Base-by-base conservation (phyloP, 768 basidiomycete species). In the Dendrothele bispora region DNA sequence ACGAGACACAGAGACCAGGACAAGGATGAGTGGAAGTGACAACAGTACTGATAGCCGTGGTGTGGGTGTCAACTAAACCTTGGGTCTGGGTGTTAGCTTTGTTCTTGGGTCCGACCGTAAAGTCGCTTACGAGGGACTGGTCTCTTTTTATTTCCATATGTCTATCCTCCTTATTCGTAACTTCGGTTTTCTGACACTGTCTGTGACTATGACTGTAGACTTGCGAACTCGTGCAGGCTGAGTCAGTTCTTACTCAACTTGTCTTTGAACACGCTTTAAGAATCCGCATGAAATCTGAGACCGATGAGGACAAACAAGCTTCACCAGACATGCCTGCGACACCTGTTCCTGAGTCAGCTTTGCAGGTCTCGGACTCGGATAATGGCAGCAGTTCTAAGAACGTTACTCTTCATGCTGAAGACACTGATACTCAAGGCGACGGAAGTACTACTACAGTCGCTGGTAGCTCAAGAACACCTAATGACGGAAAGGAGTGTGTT, bases 71-170 rank as follows among this genome's bases (percentile, higher is more conserved):
- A 6, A 62, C 84, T 25, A 74, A 75, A 28, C 87, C 87, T 1
- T 87, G 86, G 79, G 76, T 88, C 6, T 89, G 78, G 77, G 66
- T 79, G 22, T 25, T 60, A 0, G 57, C 52, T 32, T 56, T 72
- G 1, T 66, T 70, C 54, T 47, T 69, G 14, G 71, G 68, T 14
- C 67, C 73, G 25, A 55, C 44, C 28, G 1, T 67, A 4, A 63
- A 57, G n/a, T 56, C 63, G 12, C 25, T 76, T 18, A 54, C 59
- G 30, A 67, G 71, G 24, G 73, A 80, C 49, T 67, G 65, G 57
- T 80, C 76, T 52, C 56, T 61, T 30, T 72, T 60, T 51, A 49
- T 64, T 21, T 18, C 46, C 20, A 40, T 49, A 35, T 22, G 48
- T 25, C 4, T 1, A 7, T 28, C 28, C 7, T 39, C 10, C 14